phyloP scores from a whole-genome alignment of 164 flowering plant genomes.

The Chimonanthus praecox region DNA sequence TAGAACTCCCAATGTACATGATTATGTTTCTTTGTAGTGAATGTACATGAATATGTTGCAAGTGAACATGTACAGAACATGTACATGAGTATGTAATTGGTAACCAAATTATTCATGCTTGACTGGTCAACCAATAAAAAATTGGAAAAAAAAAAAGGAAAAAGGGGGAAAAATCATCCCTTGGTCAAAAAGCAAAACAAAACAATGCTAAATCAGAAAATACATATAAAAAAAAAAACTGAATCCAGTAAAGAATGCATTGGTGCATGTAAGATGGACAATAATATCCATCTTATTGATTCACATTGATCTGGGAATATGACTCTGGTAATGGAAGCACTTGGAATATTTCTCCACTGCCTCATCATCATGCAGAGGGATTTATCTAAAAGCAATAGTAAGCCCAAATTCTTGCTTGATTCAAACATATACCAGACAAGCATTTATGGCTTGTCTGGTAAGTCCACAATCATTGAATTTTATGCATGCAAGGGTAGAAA shows the following conservation, averaged over 20 bases:
- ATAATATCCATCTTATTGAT: not conserved
- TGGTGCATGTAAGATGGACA: not conserved
- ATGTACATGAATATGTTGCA: too few relatives aligned
- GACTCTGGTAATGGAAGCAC: conserved; percentile 5
- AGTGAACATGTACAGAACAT: too few relatives aligned
- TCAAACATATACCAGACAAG: conserved; percentile 64
- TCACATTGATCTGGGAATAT: conserved; percentile 1
- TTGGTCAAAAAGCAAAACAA: too few relatives aligned
- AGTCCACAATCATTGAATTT: not conserved
- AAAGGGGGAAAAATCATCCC: not conserved
- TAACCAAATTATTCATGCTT: conserved; percentile 17
- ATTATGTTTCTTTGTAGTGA: too few relatives aligned
- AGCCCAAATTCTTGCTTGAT: conserved; percentile 53
- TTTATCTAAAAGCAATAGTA: conserved; percentile 68
- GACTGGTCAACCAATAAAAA: conserved; percentile 22
- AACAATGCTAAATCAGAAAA: conserved; percentile 1
- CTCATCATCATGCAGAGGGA: conserved; percentile 32
- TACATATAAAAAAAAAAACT: conserved; percentile 13
- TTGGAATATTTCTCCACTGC: conserved; percentile 65
- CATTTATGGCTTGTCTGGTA: too few relatives aligned
- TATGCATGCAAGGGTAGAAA: not conserved
- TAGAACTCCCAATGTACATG: too few relatives aligned
- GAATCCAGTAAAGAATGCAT: conserved; percentile 21
- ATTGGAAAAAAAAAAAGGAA: conserved; percentile 15
- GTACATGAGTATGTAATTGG: too few relatives aligned